These are phyloP conservation scores for Saturnispora serradocipensis DNA, from an alignment of 805 yeast genomes.

Conservation along the genomic window DNA sequence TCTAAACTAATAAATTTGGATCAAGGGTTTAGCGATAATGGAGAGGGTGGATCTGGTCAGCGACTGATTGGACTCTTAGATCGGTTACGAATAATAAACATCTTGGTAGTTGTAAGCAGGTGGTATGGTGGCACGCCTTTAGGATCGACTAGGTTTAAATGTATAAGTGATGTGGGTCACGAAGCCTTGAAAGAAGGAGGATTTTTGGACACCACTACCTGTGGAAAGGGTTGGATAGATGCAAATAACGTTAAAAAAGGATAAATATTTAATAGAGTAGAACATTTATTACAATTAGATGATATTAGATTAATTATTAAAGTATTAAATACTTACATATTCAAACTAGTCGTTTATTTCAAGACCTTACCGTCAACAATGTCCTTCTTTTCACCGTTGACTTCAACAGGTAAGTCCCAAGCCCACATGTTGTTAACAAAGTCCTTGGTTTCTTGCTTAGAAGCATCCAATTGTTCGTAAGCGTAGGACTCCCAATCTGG, in stretches of 20 bases:
- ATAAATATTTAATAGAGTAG: neutral
- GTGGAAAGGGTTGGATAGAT: conserved; percentile 12
- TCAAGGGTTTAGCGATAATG: conserved; percentile 62
- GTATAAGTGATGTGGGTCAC: conserved; percentile 47
- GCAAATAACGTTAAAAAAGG: neutral
- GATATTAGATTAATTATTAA: neutral
- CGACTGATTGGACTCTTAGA: conserved; percentile 47
- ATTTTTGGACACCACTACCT: conserved; percentile 12
- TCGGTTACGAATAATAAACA: conserved; percentile 39
- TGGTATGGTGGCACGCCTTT: conserved; percentile 79
- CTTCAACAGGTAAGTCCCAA: conserved; percentile 89
- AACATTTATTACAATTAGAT: neutral
- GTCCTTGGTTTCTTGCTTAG: conserved; percentile 66
- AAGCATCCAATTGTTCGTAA: conserved; percentile 73
- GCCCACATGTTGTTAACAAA: conserved; percentile 91
- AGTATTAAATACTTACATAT: neutral
- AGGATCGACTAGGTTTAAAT: conserved; percentile 64
- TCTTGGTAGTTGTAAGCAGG: conserved; percentile 59
- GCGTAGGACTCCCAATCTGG: conserved; percentile 97
- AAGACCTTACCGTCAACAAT: conserved; percentile 97
- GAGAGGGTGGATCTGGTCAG: conserved; percentile 69
- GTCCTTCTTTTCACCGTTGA: conserved; percentile 74
- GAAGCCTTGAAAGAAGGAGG: conserved; percentile 39
- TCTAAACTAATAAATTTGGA: conserved; percentile 23
- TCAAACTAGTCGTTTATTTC: conserved; percentile 44